Evolutionary conservation across 306 rosid genomes (phyloP), one percentile per base, ranked within the genome.

Genomic region (Dalbergia cochinchinensis): DNA sequence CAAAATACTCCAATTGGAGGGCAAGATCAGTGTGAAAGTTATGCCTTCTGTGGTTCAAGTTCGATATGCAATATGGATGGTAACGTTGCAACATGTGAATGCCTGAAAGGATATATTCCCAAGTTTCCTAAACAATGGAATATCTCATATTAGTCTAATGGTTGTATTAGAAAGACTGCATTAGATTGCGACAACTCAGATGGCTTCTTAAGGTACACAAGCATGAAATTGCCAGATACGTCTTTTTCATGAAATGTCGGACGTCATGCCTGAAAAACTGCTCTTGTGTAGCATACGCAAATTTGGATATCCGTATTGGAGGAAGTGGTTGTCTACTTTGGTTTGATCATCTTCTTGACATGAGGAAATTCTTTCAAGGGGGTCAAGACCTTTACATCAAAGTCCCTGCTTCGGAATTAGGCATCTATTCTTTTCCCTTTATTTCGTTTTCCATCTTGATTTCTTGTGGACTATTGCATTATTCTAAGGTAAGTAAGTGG

Each of bases 321-420:
- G 57, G 57, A 50, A 50, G 57, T 13, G 57, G 57, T 3, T 50
- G 57, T 50, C 57, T 50, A 50, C n/a, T 50, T 50, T 50, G 57
- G 57, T 50, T 50, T 50, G 16, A 10, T 33, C 15, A 51, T 70
- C 47, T 70, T 59, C 3, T 53, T 71, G 76, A 71, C 63, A 51
- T 71, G 44, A 71, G 59, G 33, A 42, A 22, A 12, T 44, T 55
- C 55, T 15, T 22, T 14, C 60, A 39, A 8, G 70, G 58, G 8
- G 88, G 86, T 18, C 84, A 84, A 75, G 86, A 81, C 69, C 20
- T 84, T 19, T 82, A 70, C 51, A n/a, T 83, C 26, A 71, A 72
- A 26, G 54, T 79, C 59, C 70, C 88, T 16, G 74, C 81, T 59
- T 84, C 85, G 20, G 86, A 87, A 18, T 15, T 78, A 48, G 88